Percentiles rank a stretch among this genome's conserved stretches.
Evolutionary conservation across 2,329 filamentous ascomycete species (phyloP).

Genomic region (Alternaria ventricosa): DNA sequence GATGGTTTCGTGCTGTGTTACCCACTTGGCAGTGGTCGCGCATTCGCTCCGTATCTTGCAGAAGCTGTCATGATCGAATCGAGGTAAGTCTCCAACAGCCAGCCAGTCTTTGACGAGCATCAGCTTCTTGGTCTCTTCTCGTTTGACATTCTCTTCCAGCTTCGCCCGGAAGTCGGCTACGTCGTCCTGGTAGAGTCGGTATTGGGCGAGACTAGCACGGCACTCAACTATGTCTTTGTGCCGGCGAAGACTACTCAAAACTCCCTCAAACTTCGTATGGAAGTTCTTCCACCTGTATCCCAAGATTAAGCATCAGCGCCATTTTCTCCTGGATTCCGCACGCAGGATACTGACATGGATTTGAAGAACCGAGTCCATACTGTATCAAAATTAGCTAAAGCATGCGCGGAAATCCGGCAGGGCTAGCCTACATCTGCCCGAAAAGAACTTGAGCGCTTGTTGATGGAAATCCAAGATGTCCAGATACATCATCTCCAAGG

Average conservation of each 20-base stretch:
- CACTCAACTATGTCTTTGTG: neutral
- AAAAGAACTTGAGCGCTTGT: neutral
- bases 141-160: neutral
- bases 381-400: neutral
- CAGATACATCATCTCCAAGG: neutral
- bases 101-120: neutral
- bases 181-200: neutral
- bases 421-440: neutral
- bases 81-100: neutral
- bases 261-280: neutral
- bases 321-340: too few species aligned
- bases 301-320: too few species aligned
- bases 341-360: neutral
- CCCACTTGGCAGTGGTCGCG: neutral
- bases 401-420: too few species aligned
- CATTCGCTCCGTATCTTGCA: neutral
- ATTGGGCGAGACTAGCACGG: neutral
- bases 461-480: neutral
- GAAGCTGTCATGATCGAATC: fast-evolving
- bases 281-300: neutral
- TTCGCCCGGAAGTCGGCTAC: neutral
- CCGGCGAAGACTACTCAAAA: neutral
- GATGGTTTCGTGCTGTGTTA: neutral
- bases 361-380: neutral
- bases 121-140: neutral